Conservation (phyloP, 805 yeast species). For the Vanderwaltozyma tropicalis region DNA sequence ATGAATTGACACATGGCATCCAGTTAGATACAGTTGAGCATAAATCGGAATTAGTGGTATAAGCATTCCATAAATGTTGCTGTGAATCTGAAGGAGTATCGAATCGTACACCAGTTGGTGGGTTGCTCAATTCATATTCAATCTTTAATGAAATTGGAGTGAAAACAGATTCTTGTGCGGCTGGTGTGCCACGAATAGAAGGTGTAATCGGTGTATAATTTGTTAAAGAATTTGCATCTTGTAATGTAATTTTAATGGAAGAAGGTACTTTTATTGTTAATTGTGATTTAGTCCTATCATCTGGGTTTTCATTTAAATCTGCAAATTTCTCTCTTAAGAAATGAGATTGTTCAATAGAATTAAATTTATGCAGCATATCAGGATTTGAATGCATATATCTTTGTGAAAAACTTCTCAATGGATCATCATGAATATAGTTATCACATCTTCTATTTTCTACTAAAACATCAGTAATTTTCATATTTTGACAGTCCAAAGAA, state of each 20-base stretch:
- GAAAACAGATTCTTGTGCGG: slow-evolving; percentile 40
- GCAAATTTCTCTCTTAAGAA: slow-evolving; percentile 24
- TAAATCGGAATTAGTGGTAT: slow-evolving; percentile 68
- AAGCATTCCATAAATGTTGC: slow-evolving; percentile 65
- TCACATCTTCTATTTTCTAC: slow-evolving; percentile 48
- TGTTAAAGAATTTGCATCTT: slow-evolving; percentile 35
- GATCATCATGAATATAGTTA: slow-evolving; percentile 26
- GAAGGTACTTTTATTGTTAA: slow-evolving; percentile 25
- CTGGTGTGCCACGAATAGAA: slow-evolving; percentile 33
- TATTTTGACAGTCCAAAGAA: slow-evolving; percentile 71
- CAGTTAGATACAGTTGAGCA: slow-evolving; percentile 86
- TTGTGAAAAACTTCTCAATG: slow-evolving; percentile 10
- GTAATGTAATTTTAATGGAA: slow-evolving; percentile 45
- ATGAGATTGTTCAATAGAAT: slow-evolving; percentile 27
- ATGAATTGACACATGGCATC: slow-evolving; percentile 91
- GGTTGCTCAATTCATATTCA: slow-evolving; percentile 52
- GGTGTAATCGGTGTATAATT: slow-evolving; percentile 32
- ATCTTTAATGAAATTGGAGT: slow-evolving; percentile 67
- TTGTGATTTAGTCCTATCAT: slow-evolving; percentile 23
- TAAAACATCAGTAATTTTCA: slow-evolving; percentile 50
- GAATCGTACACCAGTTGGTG: slow-evolving; percentile 67
- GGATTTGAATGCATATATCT: slow-evolving; percentile 6
- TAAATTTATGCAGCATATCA: slow-evolving; percentile 15
- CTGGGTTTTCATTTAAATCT: slow-evolving; percentile 22
- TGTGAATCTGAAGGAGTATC: slow-evolving; percentile 34